phyloP scores from a whole-genome alignment of 805 yeast genomes.

The Wickerhamiella musiphila region DNA sequence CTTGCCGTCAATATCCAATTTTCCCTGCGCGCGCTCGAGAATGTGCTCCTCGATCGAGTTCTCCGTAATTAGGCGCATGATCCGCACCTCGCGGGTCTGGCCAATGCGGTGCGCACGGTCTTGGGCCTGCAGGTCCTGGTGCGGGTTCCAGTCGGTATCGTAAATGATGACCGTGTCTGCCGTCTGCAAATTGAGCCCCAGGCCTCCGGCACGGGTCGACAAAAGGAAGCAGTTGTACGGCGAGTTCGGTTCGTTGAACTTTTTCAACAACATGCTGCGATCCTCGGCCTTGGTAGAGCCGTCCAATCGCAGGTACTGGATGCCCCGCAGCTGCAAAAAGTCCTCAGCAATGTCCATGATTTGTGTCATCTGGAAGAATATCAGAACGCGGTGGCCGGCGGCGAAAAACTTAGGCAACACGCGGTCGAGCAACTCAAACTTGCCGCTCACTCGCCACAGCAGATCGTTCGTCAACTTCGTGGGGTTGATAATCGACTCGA shows the following conservation, averaged over 20 bases:
- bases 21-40: conserved; percentile 79
- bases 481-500: conserved; percentile 71
- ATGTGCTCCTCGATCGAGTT: conserved; percentile 91
- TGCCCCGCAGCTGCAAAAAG: conserved; percentile 48
- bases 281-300: conserved; percentile 95
- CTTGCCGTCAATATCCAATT: conserved; percentile 90
- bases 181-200: conserved; percentile 86
- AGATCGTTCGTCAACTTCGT: conserved; percentile 46
- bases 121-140: conserved; percentile 97
- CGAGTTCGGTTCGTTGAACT: conserved; percentile 69
- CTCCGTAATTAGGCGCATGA: conserved; percentile 74
- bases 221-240: conserved; percentile 77
- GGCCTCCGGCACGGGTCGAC: conserved; percentile 96
- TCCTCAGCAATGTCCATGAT: conserved; percentile 99
- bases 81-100: conserved; percentile 91
- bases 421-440: conserved; percentile 78
- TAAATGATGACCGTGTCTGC: conserved; percentile 96
- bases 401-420: conserved; percentile 71
- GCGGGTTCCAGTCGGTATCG: conserved; percentile 99
- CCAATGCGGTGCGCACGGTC: conserved; percentile 98
- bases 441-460: conserved; percentile 90
- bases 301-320: conserved; percentile 78
- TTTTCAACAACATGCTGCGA: conserved; percentile 61
- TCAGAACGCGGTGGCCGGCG: conserved; percentile 78
- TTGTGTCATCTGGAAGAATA: conserved; percentile 96